Conservation (phyloP, 2,329 filamentous ascomycete genomes). For the Aspergillus proliferans region DNA sequence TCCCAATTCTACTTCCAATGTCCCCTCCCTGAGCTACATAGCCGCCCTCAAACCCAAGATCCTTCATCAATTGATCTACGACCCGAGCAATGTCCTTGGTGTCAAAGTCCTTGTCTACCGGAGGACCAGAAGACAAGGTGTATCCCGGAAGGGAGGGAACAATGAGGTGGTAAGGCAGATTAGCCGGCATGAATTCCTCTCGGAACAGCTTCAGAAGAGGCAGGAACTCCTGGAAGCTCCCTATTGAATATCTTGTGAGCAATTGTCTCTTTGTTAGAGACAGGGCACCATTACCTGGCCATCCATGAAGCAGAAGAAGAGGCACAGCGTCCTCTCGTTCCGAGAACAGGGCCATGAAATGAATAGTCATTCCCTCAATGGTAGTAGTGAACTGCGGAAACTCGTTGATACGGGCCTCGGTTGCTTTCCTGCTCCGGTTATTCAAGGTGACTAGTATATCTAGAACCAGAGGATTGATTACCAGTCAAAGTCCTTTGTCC, state of each 20-base stretch:
- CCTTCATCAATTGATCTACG: conserved; percentile 24
- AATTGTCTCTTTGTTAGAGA: not conserved
- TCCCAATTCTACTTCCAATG: conserved; percentile 22
- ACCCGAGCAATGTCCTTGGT: conserved; percentile 20
- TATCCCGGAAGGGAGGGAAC: conserved; percentile 28
- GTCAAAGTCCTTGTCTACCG: conserved; percentile 20
- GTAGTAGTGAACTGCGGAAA: conserved; percentile 46
- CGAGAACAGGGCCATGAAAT: conserved; percentile 48
- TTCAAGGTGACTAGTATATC: conserved; percentile 7
- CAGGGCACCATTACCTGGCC: conserved; percentile 18
- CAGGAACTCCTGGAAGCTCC: conserved; percentile 29
- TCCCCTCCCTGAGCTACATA: conserved; percentile 29
- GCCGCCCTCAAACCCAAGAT: conserved; percentile 22
- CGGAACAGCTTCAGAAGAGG: conserved; percentile 23
- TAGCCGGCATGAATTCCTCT: conserved; percentile 19
- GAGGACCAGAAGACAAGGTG: conserved; percentile 24
- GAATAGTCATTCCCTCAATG: conserved; percentile 39
- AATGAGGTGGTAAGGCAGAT: conserved; percentile 25
- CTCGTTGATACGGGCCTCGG: conserved; percentile 42
- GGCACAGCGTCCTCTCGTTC: conserved; percentile 42
- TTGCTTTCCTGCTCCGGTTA: conserved; percentile 20
- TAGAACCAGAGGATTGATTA: conserved; percentile 22
- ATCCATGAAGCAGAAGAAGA: conserved; percentile 39
- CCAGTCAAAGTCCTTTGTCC: conserved; percentile 46
- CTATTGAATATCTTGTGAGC: conserved; percentile 6